A percentile compares a stretch with the other conserved stretches of the same genome.
Evolutionary conservation across 768 basidiomycete genomes (phyloP).

Genomic region (Arthromyces matolae): DNA sequence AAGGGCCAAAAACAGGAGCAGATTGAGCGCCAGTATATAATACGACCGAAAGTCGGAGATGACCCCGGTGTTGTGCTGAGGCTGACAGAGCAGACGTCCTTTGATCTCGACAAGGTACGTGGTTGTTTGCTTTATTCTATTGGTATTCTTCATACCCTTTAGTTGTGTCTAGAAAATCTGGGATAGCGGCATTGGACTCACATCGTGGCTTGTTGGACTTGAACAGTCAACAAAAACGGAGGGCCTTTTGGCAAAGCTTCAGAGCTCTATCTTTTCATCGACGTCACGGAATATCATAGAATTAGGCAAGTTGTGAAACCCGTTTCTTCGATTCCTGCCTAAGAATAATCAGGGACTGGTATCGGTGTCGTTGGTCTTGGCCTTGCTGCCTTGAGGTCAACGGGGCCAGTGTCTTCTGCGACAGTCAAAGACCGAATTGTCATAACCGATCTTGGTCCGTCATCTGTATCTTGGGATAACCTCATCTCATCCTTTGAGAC

Average conservation of each 20-base stretch:
- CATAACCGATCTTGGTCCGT: constrained; percentile 73
- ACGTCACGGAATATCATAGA: constrained; percentile 53
- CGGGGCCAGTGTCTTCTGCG: constrained; percentile 11
- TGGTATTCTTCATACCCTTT: constrained; percentile 24
- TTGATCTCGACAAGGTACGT: constrained; percentile 88
- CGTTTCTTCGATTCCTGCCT: not conserved
- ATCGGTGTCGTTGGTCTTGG: constrained; percentile 78
- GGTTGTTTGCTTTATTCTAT: no score
- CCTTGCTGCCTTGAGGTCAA: constrained; percentile 53
- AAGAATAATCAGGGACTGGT: constrained; percentile 60
- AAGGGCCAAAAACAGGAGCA: constrained; percentile 58
- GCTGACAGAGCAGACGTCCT: constrained; percentile 79
- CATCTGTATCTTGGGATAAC: not conserved
- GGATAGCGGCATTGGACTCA: constrained; percentile 89
- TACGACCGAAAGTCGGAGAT: constrained; percentile 24
- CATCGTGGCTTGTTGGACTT: constrained; percentile 64
- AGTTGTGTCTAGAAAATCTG: constrained; percentile 78
- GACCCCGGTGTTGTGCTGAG: constrained; percentile 30
- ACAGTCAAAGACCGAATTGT: constrained; percentile 35
- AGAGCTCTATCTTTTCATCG: constrained; percentile 36
- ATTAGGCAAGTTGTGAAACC: constrained; percentile 47
- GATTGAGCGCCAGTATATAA: constrained; percentile 54
- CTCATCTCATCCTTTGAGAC: not conserved
- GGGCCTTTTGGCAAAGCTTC: constrained; percentile 18
- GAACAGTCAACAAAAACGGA: constrained; percentile 16